These are phyloP conservation scores for Podospora anserina DNA, from an alignment of 495 filamentous ascomycete genomes.

Conservation along the genomic window DNA sequence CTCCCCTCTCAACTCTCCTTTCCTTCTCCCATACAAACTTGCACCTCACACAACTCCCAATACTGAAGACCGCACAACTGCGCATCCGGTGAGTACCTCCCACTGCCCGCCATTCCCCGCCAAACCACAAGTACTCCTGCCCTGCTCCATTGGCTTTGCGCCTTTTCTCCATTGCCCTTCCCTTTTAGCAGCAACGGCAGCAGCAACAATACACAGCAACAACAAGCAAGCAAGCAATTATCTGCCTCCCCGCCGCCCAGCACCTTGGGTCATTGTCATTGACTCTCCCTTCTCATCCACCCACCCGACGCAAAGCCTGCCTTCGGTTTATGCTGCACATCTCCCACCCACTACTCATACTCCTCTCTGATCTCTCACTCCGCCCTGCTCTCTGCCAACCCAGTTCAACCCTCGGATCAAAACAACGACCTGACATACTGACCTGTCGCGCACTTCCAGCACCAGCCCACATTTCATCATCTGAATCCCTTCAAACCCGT, in stretches of 20 bases:
- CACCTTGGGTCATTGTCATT: constrained; percentile 3
- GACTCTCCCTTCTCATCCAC: constrained; percentile 4
- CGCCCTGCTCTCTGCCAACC: constrained; percentile 12
- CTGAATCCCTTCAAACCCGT: neutral
- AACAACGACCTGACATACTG: constrained; percentile 11
- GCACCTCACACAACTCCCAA: constrained; percentile 25
- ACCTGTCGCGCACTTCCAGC: constrained; percentile 10
- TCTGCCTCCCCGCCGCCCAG: constrained; percentile 10
- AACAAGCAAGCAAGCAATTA: too few relatives aligned
- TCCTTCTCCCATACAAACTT: constrained; percentile 51
- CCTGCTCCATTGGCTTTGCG: constrained; percentile 6
- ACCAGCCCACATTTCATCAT: constrained; percentile 23
- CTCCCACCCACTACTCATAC: too few relatives aligned
- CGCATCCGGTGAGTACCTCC: constrained; percentile 30
- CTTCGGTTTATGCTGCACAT: constrained; percentile 4
- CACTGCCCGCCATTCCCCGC: constrained; percentile 18
- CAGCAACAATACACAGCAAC: too few relatives aligned
- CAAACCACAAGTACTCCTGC: constrained; percentile 28
- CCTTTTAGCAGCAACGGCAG: neutral
- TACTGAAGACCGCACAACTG: constrained; percentile 26
- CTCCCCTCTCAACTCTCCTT: constrained; percentile 52
- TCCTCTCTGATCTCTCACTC: neutral
- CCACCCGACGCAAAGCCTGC: constrained; percentile 14
- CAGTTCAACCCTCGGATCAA: constrained; percentile 12
- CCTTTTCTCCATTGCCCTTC: constrained; percentile 2